phyloP scores from a whole-genome alignment of 108 stramenopile species.

The Fistulifera pelliculosa region DNA sequence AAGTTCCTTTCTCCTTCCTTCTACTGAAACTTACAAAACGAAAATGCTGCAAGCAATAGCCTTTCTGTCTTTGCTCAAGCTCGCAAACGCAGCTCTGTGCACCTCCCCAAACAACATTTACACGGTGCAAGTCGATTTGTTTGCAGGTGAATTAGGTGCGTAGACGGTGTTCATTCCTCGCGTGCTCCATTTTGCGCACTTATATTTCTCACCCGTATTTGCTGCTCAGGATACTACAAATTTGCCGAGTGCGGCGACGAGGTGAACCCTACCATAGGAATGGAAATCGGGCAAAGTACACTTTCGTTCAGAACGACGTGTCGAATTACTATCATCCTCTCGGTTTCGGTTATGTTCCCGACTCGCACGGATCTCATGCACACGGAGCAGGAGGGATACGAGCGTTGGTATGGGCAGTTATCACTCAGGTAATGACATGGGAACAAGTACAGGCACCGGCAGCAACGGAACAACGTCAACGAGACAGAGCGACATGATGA shows the following conservation, averaged over 20 bases:
- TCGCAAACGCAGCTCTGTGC: slow-evolving; percentile 7
- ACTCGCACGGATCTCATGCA: slow-evolving; percentile 62
- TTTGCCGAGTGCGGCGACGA: slow-evolving; percentile 64
- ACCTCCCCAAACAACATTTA: slow-evolving; percentile 12
- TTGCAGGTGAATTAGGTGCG: slow-evolving; percentile 21
- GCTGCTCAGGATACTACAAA: slow-evolving; percentile 43
- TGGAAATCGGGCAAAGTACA: slow-evolving; percentile 53
- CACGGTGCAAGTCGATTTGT: slow-evolving; percentile 21
- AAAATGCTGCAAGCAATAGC: too few relatives aligned
- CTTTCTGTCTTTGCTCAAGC: too few relatives aligned
- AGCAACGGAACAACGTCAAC: slow-evolving; percentile 21
- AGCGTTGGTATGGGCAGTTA: too few relatives aligned
- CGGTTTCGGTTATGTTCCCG: slow-evolving; percentile 82
- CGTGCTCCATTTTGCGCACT: background rate
- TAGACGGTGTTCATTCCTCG: background rate
- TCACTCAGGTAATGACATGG: too few relatives aligned
- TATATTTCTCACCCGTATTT: background rate
- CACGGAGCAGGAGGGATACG: slow-evolving; percentile 17
- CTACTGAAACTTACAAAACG: too few relatives aligned
- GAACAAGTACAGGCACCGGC: too few relatives aligned
- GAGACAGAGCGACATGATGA: too few relatives aligned
- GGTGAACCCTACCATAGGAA: slow-evolving; percentile 53
- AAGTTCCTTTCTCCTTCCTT: too few relatives aligned
- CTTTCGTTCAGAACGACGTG: slow-evolving; percentile 38
- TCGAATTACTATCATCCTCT: slow-evolving; percentile 50